phyloP scores from a whole-genome alignment of 106 monocot species.

The Gastrodia elata region DNA sequence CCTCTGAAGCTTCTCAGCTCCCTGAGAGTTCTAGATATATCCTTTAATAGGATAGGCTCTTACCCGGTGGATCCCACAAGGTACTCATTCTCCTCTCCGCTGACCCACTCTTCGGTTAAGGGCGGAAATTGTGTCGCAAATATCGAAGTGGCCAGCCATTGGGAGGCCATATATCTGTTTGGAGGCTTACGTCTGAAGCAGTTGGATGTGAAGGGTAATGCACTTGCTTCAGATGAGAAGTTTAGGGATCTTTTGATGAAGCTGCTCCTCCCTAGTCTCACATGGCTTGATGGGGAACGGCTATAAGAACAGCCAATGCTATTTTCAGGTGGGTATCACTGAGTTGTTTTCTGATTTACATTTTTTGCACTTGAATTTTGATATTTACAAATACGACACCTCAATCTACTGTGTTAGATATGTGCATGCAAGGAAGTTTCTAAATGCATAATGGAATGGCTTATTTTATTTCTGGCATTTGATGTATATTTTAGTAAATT shows the following conservation, averaged over 20 bases:
- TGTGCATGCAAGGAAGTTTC: no score
- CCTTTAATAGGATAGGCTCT: constrained; percentile 72
- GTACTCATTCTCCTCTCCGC: constrained; percentile 66
- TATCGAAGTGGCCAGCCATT: constrained; percentile 19
- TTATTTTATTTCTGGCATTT: no score
- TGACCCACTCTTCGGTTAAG: constrained; percentile 32
- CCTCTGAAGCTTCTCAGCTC: constrained; percentile 50
- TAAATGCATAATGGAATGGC: no score
- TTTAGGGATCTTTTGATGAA: constrained; percentile 32
- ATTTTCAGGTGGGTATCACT: not conserved
- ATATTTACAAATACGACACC: no score
- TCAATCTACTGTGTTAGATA: no score
- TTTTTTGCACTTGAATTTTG: no score
- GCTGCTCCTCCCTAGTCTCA: constrained; percentile 54
- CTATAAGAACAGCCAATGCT: not conserved
- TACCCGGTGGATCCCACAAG: constrained; percentile 63
- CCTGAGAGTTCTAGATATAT: constrained; percentile 64
- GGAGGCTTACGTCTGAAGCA: constrained; percentile 42
- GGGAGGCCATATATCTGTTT: constrained; percentile 77
- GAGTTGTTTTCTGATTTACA: not conserved
- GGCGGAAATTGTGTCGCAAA: constrained; percentile 12
- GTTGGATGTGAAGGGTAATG: constrained; percentile 54
- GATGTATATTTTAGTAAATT: no score
- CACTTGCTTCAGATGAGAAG: constrained; percentile 25
- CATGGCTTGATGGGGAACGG: constrained; percentile 53